These are phyloP conservation scores for Diaporthe sp. DNA, from an alignment of 2,329 filamentous ascomycete genomes.

Conservation along the genomic window DNA sequence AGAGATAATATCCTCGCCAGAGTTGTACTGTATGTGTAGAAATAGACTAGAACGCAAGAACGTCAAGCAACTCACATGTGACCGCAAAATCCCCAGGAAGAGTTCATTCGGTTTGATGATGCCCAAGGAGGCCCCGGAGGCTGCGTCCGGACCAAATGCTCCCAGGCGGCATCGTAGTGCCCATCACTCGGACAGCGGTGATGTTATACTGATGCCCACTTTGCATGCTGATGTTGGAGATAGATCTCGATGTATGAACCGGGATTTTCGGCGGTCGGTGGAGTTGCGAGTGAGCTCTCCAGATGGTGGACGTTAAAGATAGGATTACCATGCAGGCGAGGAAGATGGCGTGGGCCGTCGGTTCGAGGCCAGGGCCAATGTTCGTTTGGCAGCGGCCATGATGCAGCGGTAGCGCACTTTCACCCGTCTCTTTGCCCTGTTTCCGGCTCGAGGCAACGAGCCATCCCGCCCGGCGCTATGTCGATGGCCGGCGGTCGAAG, in stretches of 20 bases:
- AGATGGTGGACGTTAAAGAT: neutral
- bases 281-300: neutral
- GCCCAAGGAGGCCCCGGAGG: neutral
- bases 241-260: neutral
- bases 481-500: neutral
- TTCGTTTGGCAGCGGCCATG: neutral
- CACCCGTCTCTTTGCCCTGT: too few relatives aligned
- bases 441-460: neutral
- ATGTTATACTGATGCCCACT: neutral
- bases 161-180: neutral
- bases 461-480: neutral
- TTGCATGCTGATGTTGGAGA: neutral
- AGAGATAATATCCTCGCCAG: neutral
- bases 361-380: neutral
- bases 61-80: neutral
- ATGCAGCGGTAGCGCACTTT: neutral
- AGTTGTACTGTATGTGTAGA: neutral
- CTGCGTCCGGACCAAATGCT: conserved; percentile 4
- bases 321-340: neutral
- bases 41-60: neutral
- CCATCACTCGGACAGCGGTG: neutral
- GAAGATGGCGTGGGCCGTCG: neutral
- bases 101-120: neutral
- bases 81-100: neutral
- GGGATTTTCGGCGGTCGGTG: neutral